Evolutionary conservation across 495 filamentous ascomycete species (phyloP).

Genomic region (Trichocladium antarcticum): DNA sequence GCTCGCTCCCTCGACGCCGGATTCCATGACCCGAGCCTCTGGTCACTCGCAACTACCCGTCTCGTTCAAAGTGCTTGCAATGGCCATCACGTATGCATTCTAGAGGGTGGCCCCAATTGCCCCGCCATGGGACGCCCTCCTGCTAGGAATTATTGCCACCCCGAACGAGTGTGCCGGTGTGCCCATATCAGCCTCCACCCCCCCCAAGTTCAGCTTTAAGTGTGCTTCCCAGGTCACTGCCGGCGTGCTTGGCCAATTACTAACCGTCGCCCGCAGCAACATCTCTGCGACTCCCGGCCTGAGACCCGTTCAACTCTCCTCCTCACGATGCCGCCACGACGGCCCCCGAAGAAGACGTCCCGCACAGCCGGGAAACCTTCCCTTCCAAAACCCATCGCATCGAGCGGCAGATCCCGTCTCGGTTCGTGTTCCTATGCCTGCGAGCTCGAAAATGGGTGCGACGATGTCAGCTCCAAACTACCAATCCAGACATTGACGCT

Average conservation of each 20-base stretch:
- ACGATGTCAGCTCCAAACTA: constrained; percentile 26
- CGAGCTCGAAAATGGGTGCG: constrained; percentile 34
- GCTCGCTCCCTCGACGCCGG: too few species aligned
- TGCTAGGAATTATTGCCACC: constrained; percentile 18
- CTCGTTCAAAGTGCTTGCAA: constrained; percentile 26
- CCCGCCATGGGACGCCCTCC: constrained; percentile 44
- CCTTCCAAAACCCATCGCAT: constrained; percentile 27
- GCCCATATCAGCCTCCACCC: background rate
- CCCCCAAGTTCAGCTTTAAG: too few species aligned
- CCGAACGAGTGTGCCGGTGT: constrained; percentile 5
- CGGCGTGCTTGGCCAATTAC: too few species aligned
- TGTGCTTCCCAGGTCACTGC: too few species aligned
- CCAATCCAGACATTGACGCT: constrained; percentile 27
- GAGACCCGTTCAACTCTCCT: background rate
- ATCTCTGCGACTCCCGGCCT: too few species aligned
- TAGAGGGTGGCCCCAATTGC: constrained; percentile 42
- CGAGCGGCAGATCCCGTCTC: too few species aligned
- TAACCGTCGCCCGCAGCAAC: too few species aligned
- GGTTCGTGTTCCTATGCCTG: constrained; percentile 35
- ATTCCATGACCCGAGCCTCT: too few species aligned
- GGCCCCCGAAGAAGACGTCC: constrained; percentile 19
- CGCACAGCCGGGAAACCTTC: constrained; percentile 17
- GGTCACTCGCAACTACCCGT: too few species aligned
- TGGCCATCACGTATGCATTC: constrained; percentile 38
- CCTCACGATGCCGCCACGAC: constrained; percentile 27